Conservation (phyloP, 805 yeast species). For the Saccharomyces jurei region DNA sequence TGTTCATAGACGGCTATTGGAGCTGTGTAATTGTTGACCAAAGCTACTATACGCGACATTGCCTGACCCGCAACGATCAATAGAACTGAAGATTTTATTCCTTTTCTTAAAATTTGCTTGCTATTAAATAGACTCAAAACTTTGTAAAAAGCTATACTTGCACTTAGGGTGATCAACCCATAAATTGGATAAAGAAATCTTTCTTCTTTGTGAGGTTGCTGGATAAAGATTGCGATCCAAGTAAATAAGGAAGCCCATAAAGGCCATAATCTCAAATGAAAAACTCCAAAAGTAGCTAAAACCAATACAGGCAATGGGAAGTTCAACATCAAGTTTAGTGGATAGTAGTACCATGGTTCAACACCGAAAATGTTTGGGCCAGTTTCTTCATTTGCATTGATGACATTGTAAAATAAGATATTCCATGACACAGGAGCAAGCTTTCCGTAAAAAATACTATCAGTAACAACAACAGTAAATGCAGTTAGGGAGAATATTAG, state of each 20-base stretch:
- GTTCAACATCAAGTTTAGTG: slow-evolving; percentile 60
- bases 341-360: slow-evolving; percentile 70
- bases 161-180: slow-evolving; percentile 55
- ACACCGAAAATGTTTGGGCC: slow-evolving; percentile 91
- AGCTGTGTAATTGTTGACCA: slow-evolving; percentile 61
- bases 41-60: slow-evolving; percentile 47
- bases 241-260: slow-evolving; percentile 44
- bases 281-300: slow-evolving; percentile 25
- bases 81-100: slow-evolving; percentile 13
- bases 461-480: slow-evolving; percentile 33
- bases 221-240: slow-evolving; percentile 61
- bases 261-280: slow-evolving; percentile 24
- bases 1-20: slow-evolving; percentile 55
- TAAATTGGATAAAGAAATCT: slow-evolving; percentile 83
- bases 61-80: slow-evolving; percentile 25
- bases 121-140: slow-evolving; percentile 9
- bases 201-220: slow-evolving; percentile 90
- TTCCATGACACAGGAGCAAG: slow-evolving; percentile 68
- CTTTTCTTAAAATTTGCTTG: slow-evolving; percentile 1
- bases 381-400: slow-evolving; percentile 49
- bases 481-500: slow-evolving; percentile 15
- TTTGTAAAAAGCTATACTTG: slow-evolving; percentile 41
- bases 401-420: slow-evolving; percentile 75
- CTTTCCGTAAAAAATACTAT: slow-evolving; percentile 54
- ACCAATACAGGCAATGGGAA: slow-evolving; percentile 43